These are phyloP conservation scores for Corymbia calophylla DNA, from an alignment of 441 rosid genomes.

Conservation along the genomic window DNA sequence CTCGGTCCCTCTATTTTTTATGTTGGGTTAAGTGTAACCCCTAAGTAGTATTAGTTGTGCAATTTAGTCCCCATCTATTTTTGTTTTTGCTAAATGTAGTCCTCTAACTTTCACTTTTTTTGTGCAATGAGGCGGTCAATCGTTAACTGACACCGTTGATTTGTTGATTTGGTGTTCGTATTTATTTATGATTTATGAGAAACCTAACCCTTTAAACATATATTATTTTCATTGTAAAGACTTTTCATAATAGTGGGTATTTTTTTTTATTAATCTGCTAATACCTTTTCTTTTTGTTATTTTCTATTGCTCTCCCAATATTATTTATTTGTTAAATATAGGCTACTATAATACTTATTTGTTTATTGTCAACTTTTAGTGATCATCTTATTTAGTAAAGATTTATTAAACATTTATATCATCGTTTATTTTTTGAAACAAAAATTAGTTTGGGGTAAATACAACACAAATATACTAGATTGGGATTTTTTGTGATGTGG, in stretches of 20 bases:
- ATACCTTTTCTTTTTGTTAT: neutral
- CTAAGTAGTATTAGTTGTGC: neutral
- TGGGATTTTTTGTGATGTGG: neutral
- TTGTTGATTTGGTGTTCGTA: neutral
- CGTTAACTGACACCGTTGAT: neutral
- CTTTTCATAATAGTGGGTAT: neutral
- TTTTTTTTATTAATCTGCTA: neutral
- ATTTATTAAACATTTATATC: neutral
- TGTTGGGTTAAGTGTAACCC: neutral
- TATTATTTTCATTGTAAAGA: neutral
- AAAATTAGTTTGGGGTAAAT: no score
- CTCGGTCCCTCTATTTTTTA: neutral
- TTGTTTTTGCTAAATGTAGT: neutral
- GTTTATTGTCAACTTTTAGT: neutral
- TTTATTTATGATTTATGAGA: fast-evolving
- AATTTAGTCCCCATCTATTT: neutral
- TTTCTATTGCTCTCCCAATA: neutral
- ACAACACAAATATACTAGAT: neutral
- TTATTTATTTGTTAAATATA: neutral
- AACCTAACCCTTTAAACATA: neutral
- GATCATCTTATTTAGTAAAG: neutral
- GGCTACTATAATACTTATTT: neutral
- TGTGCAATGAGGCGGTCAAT: neutral
- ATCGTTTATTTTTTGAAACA: neutral
- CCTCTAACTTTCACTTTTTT: neutral